Conservation (phyloP, 225 moss, liverwort and hornwort genomes). For the Straminergon stramineum region DNA sequence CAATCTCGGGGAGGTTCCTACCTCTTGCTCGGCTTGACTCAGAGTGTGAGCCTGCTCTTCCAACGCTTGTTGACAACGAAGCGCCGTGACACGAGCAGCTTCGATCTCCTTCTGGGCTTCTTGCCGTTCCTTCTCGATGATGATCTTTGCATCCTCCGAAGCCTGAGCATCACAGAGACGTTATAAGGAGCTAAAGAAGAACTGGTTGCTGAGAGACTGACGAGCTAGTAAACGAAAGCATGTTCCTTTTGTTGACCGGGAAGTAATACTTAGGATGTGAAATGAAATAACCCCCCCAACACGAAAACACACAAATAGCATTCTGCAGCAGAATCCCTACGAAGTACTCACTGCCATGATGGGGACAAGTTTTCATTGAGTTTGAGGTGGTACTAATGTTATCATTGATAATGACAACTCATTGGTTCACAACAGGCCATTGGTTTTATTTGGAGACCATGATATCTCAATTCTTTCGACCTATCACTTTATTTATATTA, state of each 20-base stretch:
- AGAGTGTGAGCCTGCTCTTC: slow-evolving; percentile 39
- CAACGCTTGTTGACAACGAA: slow-evolving; percentile 44
- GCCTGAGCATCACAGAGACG: slow-evolving; percentile 12
- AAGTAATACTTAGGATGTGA: neutral
- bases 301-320: neutral
- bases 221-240: neutral
- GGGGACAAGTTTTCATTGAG: neutral
- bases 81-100: slow-evolving; percentile 34
- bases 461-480: neutral
- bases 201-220: neutral
- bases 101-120: slow-evolving; percentile 45
- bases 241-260: neutral
- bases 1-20: neutral
- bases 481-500: neutral
- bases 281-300: neutral
- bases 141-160: slow-evolving; percentile 36
- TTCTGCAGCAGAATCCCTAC: neutral
- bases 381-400: neutral
- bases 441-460: neutral
- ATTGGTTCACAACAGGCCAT: neutral
- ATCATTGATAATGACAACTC: neutral
- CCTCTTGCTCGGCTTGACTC: slow-evolving; percentile 40
- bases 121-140: slow-evolving; percentile 43
- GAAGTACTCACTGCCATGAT: neutral
- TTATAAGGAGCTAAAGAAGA: neutral